Evolutionary conservation across 2,329 filamentous ascomycete species (phyloP).

Genomic region (Monilinia fructicola): DNA sequence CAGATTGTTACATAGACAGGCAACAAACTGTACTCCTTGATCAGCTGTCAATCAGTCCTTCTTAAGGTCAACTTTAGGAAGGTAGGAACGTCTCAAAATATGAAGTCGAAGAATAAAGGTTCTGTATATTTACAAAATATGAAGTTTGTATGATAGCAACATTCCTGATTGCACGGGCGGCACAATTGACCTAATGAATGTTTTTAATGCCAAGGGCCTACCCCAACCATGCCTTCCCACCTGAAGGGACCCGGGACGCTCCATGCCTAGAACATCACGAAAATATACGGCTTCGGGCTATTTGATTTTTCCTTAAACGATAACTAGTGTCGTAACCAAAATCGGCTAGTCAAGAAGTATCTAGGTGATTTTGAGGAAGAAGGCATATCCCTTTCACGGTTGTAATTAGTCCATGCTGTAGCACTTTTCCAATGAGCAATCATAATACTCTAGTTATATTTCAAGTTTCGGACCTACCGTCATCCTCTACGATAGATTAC

Average conservation of each 20-base stretch:
- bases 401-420: background rate
- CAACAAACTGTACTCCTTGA: background rate
- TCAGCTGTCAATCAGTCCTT: background rate
- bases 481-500: background rate
- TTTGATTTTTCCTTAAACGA: background rate
- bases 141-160: constrained; percentile 5
- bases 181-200: constrained; percentile 10
- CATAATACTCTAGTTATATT: background rate
- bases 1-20: background rate
- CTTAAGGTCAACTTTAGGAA: background rate
- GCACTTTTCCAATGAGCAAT: background rate
- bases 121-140: constrained; percentile 7
- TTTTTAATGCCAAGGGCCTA: constrained; percentile 11
- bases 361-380: background rate
- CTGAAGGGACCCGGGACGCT: constrained; percentile 18
- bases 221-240: constrained; percentile 4
- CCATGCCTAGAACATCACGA: background rate
- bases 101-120: constrained; percentile 6
- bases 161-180: constrained; percentile 11
- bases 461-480: background rate
- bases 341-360: background rate
- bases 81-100: constrained; percentile 1
- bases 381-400: background rate
- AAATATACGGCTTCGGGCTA: background rate
- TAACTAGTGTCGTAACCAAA: background rate